phyloP scores from a whole-genome alignment of 2,329 filamentous ascomycete genomes.

The Colletotrichum eremochloae region DNA sequence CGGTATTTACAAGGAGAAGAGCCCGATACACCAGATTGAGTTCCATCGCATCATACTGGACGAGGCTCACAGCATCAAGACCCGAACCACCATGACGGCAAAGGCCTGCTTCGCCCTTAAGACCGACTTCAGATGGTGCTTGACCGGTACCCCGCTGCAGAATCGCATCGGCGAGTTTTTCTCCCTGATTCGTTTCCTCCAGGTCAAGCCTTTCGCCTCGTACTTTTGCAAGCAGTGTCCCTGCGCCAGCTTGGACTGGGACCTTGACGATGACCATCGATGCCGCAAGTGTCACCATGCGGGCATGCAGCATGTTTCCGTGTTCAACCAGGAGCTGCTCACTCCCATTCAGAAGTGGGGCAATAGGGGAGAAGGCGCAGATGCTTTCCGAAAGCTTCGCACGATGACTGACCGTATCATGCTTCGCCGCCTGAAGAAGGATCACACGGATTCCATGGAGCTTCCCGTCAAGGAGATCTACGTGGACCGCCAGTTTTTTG shows the following conservation, averaged over 20 bases:
- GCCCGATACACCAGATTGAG: constrained; percentile 83
- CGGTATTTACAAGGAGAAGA: constrained; percentile 83
- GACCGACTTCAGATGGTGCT: constrained; percentile 92
- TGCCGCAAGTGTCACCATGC: constrained; percentile 74
- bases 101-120: constrained; percentile 95
- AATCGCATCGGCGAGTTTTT: constrained; percentile 99
- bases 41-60: constrained; percentile 96
- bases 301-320: constrained; percentile 61
- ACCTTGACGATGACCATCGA: constrained; percentile 76
- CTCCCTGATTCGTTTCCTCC: constrained; percentile 91
- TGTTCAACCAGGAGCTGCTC: constrained; percentile 95
- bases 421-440: constrained; percentile 93
- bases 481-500: constrained; percentile 95
- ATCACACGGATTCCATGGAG: constrained; percentile 95
- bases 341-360: constrained; percentile 81
- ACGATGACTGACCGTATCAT: constrained; percentile 94
- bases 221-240: constrained; percentile 93
- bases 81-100: constrained; percentile 88
- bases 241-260: constrained; percentile 88
- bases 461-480: constrained; percentile 94
- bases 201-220: constrained; percentile 88
- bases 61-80: constrained; percentile 95
- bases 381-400: constrained; percentile 85
- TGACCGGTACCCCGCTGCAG: constrained; percentile 94
- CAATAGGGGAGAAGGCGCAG: constrained; percentile 71